These are phyloP conservation scores for Saccharomyces hybrid DNA, from an alignment of 1,139 yeast species.

Conservation along the genomic window DNA sequence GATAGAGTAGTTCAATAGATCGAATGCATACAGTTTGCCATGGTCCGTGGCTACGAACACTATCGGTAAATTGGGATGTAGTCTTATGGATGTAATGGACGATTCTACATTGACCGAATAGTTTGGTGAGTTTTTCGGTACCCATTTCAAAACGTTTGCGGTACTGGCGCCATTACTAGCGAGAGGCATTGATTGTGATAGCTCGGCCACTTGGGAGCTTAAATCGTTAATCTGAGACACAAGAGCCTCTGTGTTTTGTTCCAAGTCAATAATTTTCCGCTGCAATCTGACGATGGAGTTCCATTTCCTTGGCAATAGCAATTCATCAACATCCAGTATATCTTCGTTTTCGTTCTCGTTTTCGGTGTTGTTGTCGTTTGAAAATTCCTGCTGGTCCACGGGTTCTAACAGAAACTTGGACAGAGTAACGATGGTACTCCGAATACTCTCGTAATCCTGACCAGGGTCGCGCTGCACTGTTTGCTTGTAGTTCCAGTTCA, in stretches of 20 bases:
- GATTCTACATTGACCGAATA: slow-evolving; percentile 32
- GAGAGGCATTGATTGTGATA: slow-evolving; percentile 13
- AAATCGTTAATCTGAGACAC: neutral
- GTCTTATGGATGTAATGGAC: slow-evolving; percentile 53
- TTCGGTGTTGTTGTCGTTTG: neutral
- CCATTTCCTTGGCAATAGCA: slow-evolving; percentile 77
- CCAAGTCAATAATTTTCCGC: slow-evolving; percentile 58
- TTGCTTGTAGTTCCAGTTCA: slow-evolving; percentile 9
- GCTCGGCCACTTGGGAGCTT: slow-evolving; percentile 17
- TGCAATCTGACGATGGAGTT: slow-evolving; percentile 76
- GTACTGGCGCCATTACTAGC: slow-evolving; percentile 31
- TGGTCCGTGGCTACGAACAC: slow-evolving; percentile 66
- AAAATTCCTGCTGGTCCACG: neutral
- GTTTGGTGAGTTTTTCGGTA: slow-evolving; percentile 41
- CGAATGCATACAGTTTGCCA: slow-evolving; percentile 74
- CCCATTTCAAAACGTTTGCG: slow-evolving; percentile 49
- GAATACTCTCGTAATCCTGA: slow-evolving; percentile 8
- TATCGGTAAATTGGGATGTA: slow-evolving; percentile 68
- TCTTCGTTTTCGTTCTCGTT: neutral
- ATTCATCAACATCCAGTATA: slow-evolving; percentile 16
- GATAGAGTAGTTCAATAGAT: slow-evolving; percentile 52
- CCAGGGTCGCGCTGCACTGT: neutral
- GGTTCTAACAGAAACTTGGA: neutral
- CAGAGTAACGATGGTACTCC: slow-evolving; percentile 2
- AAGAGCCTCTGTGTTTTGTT: slow-evolving; percentile 20